These are phyloP conservation scores for Aureobasidium sp. DNA, from an alignment of 2,329 filamentous ascomycete genomes.

Conservation along the genomic window DNA sequence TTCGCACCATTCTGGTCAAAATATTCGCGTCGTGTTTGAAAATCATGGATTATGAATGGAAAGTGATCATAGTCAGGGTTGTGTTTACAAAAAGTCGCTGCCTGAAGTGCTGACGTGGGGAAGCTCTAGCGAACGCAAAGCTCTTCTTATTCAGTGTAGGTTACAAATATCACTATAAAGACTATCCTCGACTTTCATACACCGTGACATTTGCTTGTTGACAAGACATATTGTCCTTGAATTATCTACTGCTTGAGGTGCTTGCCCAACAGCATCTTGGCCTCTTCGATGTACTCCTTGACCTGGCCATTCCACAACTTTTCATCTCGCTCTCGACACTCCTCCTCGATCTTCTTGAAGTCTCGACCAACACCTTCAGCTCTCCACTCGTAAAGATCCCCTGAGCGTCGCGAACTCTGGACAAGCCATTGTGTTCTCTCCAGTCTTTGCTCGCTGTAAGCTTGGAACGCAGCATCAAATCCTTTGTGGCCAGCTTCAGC, in stretches of 20 bases:
- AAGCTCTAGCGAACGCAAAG: neutral
- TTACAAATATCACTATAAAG: too few relatives aligned
- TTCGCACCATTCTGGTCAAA: neutral
- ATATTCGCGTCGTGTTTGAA: neutral
- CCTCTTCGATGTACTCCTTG: constrained; percentile 13
- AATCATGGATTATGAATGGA: neutral
- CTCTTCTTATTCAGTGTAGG: neutral
- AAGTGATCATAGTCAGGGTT: neutral
- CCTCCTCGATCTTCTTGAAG: constrained; percentile 29
- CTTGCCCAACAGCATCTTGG: constrained; percentile 9
- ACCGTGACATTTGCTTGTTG: neutral
- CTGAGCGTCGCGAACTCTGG: constrained; percentile 30
- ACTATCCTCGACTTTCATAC: neutral
- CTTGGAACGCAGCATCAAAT: constrained; percentile 30
- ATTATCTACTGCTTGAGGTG: neutral
- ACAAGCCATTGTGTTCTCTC: constrained; percentile 40
- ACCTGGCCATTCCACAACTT: constrained; percentile 15
- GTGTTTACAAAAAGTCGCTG: neutral
- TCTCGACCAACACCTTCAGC: constrained; percentile 26
- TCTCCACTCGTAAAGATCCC: constrained; percentile 35
- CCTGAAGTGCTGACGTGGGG: constrained; percentile 1
- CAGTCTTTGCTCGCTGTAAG: constrained; percentile 33
- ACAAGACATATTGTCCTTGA: too few relatives aligned
- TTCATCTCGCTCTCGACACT: constrained; percentile 17
- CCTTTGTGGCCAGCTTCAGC: constrained; percentile 16